A percentile compares a stretch with the other conserved stretches of the same genome.
phyloP scores from a whole-genome alignment of 352 stramenopile genomes.

The Pythium rishiriense region DNA sequence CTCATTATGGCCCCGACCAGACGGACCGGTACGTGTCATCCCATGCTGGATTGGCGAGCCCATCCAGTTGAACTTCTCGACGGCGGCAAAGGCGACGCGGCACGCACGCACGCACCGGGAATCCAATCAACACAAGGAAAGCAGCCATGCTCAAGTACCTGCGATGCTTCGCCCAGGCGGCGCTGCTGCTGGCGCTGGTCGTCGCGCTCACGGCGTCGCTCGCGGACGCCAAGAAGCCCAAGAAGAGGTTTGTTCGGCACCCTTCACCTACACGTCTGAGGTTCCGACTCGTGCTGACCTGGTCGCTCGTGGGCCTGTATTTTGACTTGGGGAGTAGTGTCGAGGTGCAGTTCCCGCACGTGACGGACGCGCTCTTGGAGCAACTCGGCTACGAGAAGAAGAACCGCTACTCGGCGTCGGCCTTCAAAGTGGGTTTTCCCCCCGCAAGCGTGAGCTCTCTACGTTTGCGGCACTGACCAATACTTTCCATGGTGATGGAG shows the following conservation, averaged over 20 bases:
- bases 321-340: constrained; percentile 41
- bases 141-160: constrained; percentile 29
- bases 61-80: constrained; percentile 24
- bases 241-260: constrained; percentile 36
- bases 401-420: constrained; percentile 69
- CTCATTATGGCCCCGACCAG: constrained; percentile 4
- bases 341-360: constrained; percentile 75
- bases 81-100: constrained; percentile 10
- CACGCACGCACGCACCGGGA: background rate
- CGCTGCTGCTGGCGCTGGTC: constrained; percentile 36
- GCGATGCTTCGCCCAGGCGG: constrained; percentile 28
- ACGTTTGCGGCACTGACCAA: too few species aligned
- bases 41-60: constrained; percentile 8
- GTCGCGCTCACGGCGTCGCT: constrained; percentile 24
- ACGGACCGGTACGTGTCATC: constrained; percentile 14
- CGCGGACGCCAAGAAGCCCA: constrained; percentile 30
- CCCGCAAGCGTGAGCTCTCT: too few species aligned
- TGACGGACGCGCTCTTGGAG: constrained; percentile 72
- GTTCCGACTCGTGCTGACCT: too few species aligned
- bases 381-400: constrained; percentile 83
- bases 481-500: background rate
- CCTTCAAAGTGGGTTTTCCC: constrained; percentile 48
- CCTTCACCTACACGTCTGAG: background rate
- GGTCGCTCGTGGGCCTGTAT: too few species aligned
- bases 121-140: background rate